These are phyloP conservation scores for Nicotiana otophora DNA, from an alignment of 257 asterid genomes.

Conservation along the genomic window DNA sequence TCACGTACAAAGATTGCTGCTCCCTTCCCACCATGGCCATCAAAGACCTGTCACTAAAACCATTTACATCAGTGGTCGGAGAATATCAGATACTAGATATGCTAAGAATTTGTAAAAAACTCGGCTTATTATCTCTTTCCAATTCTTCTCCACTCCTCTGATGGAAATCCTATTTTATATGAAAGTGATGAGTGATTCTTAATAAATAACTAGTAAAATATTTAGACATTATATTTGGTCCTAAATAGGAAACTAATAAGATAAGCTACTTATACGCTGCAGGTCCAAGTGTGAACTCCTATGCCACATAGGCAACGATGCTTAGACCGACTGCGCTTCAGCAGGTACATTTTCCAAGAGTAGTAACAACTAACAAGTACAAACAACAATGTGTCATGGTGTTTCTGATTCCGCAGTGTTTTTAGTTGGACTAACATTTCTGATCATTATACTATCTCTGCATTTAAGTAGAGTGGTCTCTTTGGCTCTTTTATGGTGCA, in stretches of 20 bases:
- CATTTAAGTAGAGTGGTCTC: no score
- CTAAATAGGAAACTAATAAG: background rate
- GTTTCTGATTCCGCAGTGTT: no score
- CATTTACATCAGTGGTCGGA: constrained; percentile 16
- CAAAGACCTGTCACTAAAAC: constrained; percentile 68
- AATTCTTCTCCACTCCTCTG: background rate
- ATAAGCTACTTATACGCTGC: background rate
- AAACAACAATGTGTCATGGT: no score
- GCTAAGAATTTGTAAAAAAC: background rate
- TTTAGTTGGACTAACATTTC: no score
- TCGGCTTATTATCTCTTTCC: background rate
- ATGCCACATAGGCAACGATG: background rate
- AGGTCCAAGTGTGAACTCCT: background rate
- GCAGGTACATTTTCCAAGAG: no score
- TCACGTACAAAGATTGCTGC: constrained; percentile 87
- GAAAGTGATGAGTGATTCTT: background rate
- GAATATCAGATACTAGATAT: background rate
- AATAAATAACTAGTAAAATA: background rate
- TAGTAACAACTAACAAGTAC: no score
- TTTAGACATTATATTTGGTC: background rate
- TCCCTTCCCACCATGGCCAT: constrained; percentile 88
- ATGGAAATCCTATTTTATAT: background rate
- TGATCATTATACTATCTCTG: no score
- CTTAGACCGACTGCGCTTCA: no score
- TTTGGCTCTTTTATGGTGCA: no score